Base-by-base conservation (phyloP, 2,329 filamentous ascomycete genomes). In the Pestalotiopsis sp. region DNA sequence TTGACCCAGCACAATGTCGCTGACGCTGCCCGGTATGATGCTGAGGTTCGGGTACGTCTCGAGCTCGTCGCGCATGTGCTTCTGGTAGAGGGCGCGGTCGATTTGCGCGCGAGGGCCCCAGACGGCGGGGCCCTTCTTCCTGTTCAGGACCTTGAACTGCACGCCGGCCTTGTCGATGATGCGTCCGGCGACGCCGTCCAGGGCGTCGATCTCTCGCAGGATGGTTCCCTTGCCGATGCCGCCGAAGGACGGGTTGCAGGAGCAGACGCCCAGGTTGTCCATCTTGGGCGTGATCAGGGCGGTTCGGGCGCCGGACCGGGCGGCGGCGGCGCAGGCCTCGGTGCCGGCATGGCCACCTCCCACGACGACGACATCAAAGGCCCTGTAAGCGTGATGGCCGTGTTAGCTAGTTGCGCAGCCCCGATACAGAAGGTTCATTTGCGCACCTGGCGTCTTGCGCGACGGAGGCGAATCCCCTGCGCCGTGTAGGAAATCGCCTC, bases 221-320 rank as follows among this genome's bases (percentile, higher is more conserved):
- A 99, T 98, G 11, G 93, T 98, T 17, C 96, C 96, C 79, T 99
- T 99, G 59, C 96, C 96, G 74, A 99, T 98, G n/a, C 96, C 96
- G 52, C 96, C 96, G 77, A 99, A 97, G 72, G 94, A 97, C 1
- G 95, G 95, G 79, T 98, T 98, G 83, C 95, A 98, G 45, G 95
- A 98, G 82, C 95, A 98, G 38, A 96, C 93, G 67, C 95, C 95
- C 23, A 98, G 90, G 75, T 98, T 97, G 69, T 95, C 91, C 68
- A 93, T 81, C 70, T 92, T 94, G 2, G 95, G 96, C 1, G 96
- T 99, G 63, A 99, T 86, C 73, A 99, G 88, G 1, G 92, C 95
- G 57, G 96, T 98, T 75, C 91, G 90, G 64, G 95, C 96, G 66
- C 96, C 96, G 17, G 93, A 89, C 76, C 96, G 90, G 59, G 96